Evolutionary conservation across 2,329 filamentous ascomycete species (phyloP), one percentile per base, ranked within the genome.

Genomic region (Claviceps monticola): DNA sequence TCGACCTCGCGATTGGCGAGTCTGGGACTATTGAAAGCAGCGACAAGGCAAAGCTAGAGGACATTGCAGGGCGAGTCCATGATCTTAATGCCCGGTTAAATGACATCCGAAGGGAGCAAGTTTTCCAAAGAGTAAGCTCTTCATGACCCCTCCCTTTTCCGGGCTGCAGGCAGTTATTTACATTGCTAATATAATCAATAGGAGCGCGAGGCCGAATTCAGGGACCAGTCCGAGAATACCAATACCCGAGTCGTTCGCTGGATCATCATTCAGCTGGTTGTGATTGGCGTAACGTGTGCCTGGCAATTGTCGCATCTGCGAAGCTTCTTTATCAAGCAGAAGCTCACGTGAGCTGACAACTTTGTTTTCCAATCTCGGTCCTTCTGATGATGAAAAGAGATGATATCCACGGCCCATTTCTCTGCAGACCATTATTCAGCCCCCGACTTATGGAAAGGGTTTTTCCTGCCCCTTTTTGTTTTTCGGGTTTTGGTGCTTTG

Each of bases 261-360:
- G 91, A 91, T 93, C 59, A 64, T 96, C 58, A 84, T 97, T 59
- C 93, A 98, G 71, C 74, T 97, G 55, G 78, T 82, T 50, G 81
- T 97, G 39, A 75, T 98, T 51, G 87, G 83, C 51, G 76, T 84
- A 52, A 95, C 93, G 37, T 98, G 93, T 71, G 87, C 88, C 55
- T 98, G 93, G 93, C 93, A 98, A 70, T 76, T 98, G 46, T 95
- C 89, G 51, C 91, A 98, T 71, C 78, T 98, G 61, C 80, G 93
- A 60, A 86, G 87, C 46, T 98, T 98, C 79, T 98, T 98, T 75
- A 98, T 98, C 76, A 98, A 98, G 79, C 91, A 97, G 75, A 98
- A 98, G 79, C 82, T 98, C 67, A 97, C 93, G 54, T 98, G 49
- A 53, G 29, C 4, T 34, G 29, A 34, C 29, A 7, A 7, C 21